Evolutionary conservation across 2,329 filamentous ascomycete genomes (phyloP).

Genomic region (Acrodontium crateriforme): DNA sequence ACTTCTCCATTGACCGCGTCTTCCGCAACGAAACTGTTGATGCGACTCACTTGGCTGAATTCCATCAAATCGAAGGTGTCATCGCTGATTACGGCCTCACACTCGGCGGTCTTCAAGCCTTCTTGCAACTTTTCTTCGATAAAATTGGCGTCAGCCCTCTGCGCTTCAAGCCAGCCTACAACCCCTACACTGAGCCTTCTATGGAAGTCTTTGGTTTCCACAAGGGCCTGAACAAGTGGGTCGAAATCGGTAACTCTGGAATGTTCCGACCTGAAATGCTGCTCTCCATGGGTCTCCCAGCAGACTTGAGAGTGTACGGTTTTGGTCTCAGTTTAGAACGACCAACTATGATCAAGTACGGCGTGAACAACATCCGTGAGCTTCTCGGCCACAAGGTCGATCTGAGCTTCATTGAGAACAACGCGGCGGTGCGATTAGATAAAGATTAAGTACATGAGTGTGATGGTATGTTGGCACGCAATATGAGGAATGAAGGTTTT

Average conservation of each 20-base stretch:
- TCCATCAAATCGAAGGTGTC: conserved; percentile 97
- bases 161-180: conserved; percentile 94
- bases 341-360: conserved; percentile 94
- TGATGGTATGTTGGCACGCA: too few species aligned
- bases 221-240: conserved; percentile 73
- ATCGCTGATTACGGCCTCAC: conserved; percentile 94
- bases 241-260: conserved; percentile 94
- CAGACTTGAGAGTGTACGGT: conserved; percentile 84
- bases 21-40: conserved; percentile 98
- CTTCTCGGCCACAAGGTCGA: conserved; percentile 92
- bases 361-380: conserved; percentile 70
- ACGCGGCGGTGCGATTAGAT: conserved; percentile 79
- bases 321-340: conserved; percentile 86
- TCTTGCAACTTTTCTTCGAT: conserved; percentile 89
- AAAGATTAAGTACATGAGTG: too few species aligned
- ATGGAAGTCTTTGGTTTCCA: conserved; percentile 99
- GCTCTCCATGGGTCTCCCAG: conserved; percentile 83
- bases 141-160: conserved; percentile 86
- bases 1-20: conserved; percentile 96
- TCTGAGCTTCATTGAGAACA: conserved; percentile 79
- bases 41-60: conserved; percentile 90
- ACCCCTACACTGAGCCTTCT: conserved; percentile 86
- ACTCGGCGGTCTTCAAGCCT: conserved; percentile 80
- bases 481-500: too few species aligned
- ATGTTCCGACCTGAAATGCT: conserved; percentile 99